A percentile compares a stretch with the other conserved stretches of the same genome.
Conservation (phyloP, 23 red algal species). For the Gracilaria domingensis region DNA sequence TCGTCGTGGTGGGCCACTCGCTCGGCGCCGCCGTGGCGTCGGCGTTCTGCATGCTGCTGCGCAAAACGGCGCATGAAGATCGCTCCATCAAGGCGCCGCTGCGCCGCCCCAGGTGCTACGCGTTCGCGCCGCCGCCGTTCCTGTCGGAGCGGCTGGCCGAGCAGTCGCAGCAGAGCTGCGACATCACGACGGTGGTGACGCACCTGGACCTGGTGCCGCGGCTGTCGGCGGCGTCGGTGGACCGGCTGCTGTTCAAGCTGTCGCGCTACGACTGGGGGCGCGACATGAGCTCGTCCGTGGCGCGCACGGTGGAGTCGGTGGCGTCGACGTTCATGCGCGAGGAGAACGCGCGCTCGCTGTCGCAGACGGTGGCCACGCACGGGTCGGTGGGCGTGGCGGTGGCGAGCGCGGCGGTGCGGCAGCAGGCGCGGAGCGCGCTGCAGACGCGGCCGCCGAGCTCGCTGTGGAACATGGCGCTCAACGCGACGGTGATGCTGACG, state of each 20-base stretch:
- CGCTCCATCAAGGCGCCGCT: neutral
- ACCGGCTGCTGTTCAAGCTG: constrained; percentile 74
- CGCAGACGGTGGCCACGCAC: constrained; percentile 31
- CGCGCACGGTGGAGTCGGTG: constrained; percentile 42
- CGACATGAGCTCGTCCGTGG: constrained; percentile 37
- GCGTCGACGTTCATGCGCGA: constrained; percentile 13
- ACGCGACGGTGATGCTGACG: constrained; percentile 46
- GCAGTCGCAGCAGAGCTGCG: constrained; percentile 23
- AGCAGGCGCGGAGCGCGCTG: constrained; percentile 16
- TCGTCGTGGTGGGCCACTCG: constrained; percentile 78
- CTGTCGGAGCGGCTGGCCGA: constrained; percentile 52
- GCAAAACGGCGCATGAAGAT: constrained; percentile 8
- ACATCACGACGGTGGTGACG: constrained; percentile 68
- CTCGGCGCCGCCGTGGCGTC: constrained; percentile 89
- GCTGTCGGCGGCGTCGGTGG: constrained; percentile 63
- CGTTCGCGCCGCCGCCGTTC: constrained; percentile 79
- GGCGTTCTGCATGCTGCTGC: constrained; percentile 73
- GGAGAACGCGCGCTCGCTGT: constrained; percentile 8
- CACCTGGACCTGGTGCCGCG: constrained; percentile 87
- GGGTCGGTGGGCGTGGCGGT: constrained; percentile 14
- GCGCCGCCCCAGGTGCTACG: constrained; percentile 53
- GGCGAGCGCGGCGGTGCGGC: constrained; percentile 2
- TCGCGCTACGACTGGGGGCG: constrained; percentile 75
- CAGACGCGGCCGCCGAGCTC: constrained; percentile 15
- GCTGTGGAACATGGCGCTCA: constrained; percentile 68